A percentile compares a stretch with the other conserved stretches of the same genome.
These are phyloP conservation scores for Myotisia sp. DNA, from an alignment of 2,329 filamentous ascomycete species.

Conservation along the genomic window DNA sequence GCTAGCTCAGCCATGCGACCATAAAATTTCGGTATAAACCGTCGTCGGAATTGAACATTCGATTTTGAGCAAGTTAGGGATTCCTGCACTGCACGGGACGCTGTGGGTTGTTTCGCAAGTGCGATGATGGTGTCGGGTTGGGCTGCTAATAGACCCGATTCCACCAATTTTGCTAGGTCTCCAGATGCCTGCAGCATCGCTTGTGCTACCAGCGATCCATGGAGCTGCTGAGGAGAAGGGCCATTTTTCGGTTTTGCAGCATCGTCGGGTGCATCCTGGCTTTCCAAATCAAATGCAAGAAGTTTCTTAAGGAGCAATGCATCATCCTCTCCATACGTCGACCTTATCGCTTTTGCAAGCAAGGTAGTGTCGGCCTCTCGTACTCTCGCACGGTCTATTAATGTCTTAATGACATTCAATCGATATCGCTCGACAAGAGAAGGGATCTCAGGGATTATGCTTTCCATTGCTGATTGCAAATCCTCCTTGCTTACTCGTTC, in stretches of 20 bases:
- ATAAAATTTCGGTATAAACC: constrained; percentile 49
- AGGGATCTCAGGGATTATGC: constrained; percentile 58
- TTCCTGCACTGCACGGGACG: constrained; percentile 51
- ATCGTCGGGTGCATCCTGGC: constrained; percentile 33
- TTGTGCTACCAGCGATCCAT: constrained; percentile 71
- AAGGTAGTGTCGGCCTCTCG: constrained; percentile 46
- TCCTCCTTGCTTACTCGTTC: constrained; percentile 79
- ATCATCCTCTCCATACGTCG: constrained; percentile 41
- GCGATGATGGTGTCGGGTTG: constrained; percentile 42
- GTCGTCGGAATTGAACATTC: constrained; percentile 43
- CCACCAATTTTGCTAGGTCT: constrained; percentile 52
- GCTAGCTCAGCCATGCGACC: constrained; percentile 47
- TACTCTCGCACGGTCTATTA: constrained; percentile 69
- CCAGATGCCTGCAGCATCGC: constrained; percentile 64
- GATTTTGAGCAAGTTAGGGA: constrained; percentile 43
- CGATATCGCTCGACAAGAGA: constrained; percentile 60
- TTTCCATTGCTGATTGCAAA: constrained; percentile 55
- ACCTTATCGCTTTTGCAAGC: constrained; percentile 44
- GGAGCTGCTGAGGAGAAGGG: constrained; percentile 43
- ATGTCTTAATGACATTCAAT: constrained; percentile 61
- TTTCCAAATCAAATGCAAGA: constrained; percentile 41
- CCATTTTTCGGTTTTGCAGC: constrained; percentile 28
- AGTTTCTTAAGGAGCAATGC: constrained; percentile 43
- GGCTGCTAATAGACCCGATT: constrained; percentile 53
- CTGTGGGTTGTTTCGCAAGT: constrained; percentile 49